Percentiles rank a stretch among this genome's conserved stretches.
phyloP scores from a whole-genome alignment of 73 alveolate genomes.

The Tetrahymena borealis region DNA sequence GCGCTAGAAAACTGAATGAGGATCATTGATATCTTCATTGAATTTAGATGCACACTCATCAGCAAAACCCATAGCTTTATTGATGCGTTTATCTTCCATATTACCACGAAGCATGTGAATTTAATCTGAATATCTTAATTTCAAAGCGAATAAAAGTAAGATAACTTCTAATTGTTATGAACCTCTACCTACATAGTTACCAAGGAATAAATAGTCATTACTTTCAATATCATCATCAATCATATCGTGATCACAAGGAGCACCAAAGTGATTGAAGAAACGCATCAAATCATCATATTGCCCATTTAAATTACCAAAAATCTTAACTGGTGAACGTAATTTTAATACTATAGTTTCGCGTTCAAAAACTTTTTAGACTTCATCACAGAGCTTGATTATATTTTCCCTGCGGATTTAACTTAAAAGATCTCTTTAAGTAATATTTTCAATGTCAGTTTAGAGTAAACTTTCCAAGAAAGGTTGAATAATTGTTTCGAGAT shows the following conservation, averaged over 20 bases:
- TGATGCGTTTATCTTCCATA: conserved; percentile 74
- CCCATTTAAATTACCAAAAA: conserved; percentile 98
- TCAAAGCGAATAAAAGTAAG: conserved; percentile 43
- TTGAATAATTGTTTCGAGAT: not conserved
- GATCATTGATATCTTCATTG: conserved; percentile 68
- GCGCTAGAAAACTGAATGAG: conserved; percentile 58
- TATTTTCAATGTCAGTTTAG: not conserved
- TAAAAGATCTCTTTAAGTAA: not conserved
- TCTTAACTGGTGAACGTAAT: conserved; percentile 46
- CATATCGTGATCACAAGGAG: conserved; percentile 27
- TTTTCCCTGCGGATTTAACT: conserved; percentile 27
- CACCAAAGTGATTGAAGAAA: conserved; percentile 74
- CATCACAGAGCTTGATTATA: conserved; percentile 33
- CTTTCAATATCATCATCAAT: conserved; percentile 39
- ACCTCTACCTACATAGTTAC: conserved; percentile 84
- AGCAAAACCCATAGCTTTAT: conserved; percentile 73
- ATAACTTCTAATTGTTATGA: conserved; percentile 66
- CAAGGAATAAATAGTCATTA: conserved; percentile 64
- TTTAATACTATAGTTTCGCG: conserved; percentile 6
- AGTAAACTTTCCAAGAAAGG: not conserved
- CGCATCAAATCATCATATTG: conserved; percentile 97
- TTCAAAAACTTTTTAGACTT: conserved; percentile 25
- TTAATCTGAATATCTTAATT: conserved; percentile 43
- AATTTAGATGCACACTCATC: conserved; percentile 64
- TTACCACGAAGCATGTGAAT: conserved; percentile 63